Conservation (phyloP, 2,329 filamentous ascomycete genomes). For the Fusarium sp. region DNA sequence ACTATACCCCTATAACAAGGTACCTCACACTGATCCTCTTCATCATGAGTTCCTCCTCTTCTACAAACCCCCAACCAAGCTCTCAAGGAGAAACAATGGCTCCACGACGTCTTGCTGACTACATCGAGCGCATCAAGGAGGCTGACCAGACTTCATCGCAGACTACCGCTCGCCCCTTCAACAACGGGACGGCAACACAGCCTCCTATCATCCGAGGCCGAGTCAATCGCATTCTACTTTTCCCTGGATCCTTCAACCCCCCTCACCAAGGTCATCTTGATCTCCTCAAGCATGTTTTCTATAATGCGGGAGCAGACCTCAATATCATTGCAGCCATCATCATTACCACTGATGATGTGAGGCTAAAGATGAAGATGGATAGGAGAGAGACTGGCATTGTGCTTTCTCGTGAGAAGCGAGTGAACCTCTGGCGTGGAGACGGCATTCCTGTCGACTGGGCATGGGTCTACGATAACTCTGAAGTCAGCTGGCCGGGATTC, state of each 20-base stretch:
- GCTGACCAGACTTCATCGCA: not conserved
- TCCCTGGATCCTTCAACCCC: slow-evolving; percentile 51
- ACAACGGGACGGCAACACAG: not conserved
- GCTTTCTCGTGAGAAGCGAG: slow-evolving; percentile 36
- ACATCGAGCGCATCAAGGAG: slow-evolving; percentile 22
- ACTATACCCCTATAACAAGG: not conserved
- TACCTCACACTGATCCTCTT: not conserved
- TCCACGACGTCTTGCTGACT: slow-evolving; percentile 14
- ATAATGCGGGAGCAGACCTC: slow-evolving; percentile 41
- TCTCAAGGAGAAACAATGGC: slow-evolving; percentile 1
- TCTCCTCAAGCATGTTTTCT: slow-evolving; percentile 44
- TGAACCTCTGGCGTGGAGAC: slow-evolving; percentile 39
- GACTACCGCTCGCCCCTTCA: slow-evolving; percentile 20
- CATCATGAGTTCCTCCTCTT: not conserved
- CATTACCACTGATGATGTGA: slow-evolving; percentile 38
- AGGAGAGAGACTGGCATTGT: slow-evolving; percentile 7
- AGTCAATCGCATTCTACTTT: slow-evolving; percentile 46
- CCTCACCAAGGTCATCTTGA: slow-evolving; percentile 48
- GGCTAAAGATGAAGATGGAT: slow-evolving; percentile 37
- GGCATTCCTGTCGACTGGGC: slow-evolving; percentile 32
- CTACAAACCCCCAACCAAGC: not conserved
- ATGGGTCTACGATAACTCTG: slow-evolving; percentile 38
- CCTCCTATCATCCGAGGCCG: slow-evolving; percentile 16
- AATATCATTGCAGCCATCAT: slow-evolving; percentile 46
- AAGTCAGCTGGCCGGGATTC: slow-evolving; percentile 26